Evolutionary conservation across 306 rosid genomes (phyloP).

Genomic region (Casuarina glauca): DNA sequence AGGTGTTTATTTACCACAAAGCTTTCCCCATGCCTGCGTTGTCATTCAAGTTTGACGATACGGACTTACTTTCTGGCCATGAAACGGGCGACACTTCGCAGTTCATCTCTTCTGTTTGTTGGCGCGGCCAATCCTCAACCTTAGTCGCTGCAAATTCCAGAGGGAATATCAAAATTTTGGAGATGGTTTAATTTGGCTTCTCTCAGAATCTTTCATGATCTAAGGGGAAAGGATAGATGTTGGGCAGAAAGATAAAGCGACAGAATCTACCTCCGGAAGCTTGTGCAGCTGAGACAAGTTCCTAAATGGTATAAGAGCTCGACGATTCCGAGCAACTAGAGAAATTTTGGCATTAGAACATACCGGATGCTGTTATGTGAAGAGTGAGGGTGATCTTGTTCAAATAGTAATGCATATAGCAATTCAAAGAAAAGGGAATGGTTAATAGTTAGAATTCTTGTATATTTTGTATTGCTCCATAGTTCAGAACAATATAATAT

Average conservation of each 20-base stretch:
- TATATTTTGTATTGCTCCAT: conserved; percentile 38
- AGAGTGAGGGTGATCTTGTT: conserved; percentile 50
- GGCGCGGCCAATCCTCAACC: conserved; percentile 90
- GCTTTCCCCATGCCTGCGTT: conserved; percentile 96
- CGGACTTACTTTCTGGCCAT: conserved; percentile 68
- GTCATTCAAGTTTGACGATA: conserved; percentile 77
- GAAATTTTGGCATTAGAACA: conserved; percentile 65
- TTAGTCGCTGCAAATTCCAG: conserved; percentile 90
- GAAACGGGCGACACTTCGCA: conserved; percentile 72
- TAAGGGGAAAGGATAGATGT: conserved; percentile 22
- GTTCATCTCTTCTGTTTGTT: conserved; percentile 87
- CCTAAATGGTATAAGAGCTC: conserved; percentile 34
- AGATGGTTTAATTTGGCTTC: conserved; percentile 65
- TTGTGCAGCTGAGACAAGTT: conserved; percentile 32
- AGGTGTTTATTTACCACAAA: conserved; percentile 97
- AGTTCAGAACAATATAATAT: conserved; percentile 33
- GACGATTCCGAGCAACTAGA: conserved; percentile 46
- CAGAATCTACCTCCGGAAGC: conserved; percentile 32
- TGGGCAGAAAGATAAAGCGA: conserved; percentile 24
- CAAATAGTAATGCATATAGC: conserved; percentile 36
- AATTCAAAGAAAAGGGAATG: conserved; percentile 30
- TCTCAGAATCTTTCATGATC: conserved; percentile 13
- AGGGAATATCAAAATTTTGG: conserved; percentile 90
- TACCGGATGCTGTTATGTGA: conserved; percentile 51
- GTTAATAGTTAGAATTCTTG: conserved; percentile 36